Evolutionary conservation across 139 green algal genomes (phyloP).

Genomic region (Volvox africanus): DNA sequence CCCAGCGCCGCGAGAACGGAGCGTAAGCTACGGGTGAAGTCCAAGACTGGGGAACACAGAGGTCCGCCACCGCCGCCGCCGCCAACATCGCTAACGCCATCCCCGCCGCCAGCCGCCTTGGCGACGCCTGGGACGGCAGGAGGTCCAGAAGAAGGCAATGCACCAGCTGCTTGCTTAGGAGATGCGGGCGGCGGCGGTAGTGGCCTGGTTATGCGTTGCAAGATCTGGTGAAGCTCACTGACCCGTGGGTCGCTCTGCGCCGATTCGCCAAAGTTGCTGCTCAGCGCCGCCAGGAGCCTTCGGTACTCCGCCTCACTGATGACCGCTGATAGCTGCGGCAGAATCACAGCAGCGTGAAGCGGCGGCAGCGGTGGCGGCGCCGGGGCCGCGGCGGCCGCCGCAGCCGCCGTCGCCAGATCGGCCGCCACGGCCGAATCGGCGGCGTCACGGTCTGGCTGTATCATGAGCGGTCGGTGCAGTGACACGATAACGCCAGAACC

Average conservation of each 20-base stretch:
- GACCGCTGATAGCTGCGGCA: conserved; percentile 70
- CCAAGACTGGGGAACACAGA: neutral
- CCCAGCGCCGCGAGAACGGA: conserved; percentile 54
- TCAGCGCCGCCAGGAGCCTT: conserved; percentile 74
- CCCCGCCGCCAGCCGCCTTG: neutral
- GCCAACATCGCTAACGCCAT: neutral
- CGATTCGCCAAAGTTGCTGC: conserved; percentile 74
- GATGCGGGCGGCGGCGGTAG: neutral
- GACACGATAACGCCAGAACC: conserved; percentile 58
- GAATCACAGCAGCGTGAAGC: conserved; percentile 59
- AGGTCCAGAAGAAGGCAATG: neutral
- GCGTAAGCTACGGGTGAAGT: conserved; percentile 8
- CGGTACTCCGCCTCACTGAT: conserved; percentile 84
- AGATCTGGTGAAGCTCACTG: conserved; percentile 7
- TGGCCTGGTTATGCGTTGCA: neutral
- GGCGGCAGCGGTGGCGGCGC: conserved; percentile 53
- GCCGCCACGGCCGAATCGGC: no score
- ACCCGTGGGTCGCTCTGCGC: neutral
- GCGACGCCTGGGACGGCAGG: neutral
- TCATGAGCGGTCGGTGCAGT: conserved; percentile 63
- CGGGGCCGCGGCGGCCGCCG: neutral
- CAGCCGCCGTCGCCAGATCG: no score
- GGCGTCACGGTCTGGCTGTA: neutral
- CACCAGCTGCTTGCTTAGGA: neutral
- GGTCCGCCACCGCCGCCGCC: neutral